A percentile compares a stretch with the other conserved stretches of the same genome.
Conservation (phyloP, 148 eudicot genomes). For the Selenicereus undatus region DNA sequence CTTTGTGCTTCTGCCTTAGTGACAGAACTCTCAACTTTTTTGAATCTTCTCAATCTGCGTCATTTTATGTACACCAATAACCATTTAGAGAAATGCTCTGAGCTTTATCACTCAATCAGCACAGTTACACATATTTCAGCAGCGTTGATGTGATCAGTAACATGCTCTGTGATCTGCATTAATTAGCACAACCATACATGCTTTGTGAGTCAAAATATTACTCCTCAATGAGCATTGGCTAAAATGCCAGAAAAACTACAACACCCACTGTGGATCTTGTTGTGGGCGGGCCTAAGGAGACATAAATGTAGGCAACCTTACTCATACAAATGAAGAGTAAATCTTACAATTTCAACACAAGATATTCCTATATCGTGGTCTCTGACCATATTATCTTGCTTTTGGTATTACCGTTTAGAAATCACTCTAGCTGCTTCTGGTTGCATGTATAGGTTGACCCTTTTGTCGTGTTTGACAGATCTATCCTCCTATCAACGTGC, state of each 20-base stretch:
- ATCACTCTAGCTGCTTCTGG: neutral
- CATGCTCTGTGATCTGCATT: neutral
- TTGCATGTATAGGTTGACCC: neutral
- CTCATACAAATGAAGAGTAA: neutral
- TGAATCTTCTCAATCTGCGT: neutral
- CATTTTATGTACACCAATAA: too few relatives aligned
- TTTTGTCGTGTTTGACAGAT: conserved; percentile 38
- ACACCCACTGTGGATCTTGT: neutral
- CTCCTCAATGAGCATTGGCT: neutral
- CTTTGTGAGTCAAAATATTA: neutral
- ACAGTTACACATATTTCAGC: too few relatives aligned
- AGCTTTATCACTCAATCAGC: too few relatives aligned
- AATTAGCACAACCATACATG: neutral
- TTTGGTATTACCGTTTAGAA: neutral
- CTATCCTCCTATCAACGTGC: conserved; percentile 84
- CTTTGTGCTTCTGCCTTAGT: neutral
- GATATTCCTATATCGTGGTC: neutral
- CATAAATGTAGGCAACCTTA: neutral
- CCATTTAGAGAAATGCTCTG: neutral
- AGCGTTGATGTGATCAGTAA: neutral
- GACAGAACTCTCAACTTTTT: neutral
- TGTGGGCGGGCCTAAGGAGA: neutral
- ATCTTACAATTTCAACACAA: neutral
- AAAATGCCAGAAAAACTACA: neutral
- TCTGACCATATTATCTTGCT: neutral